phyloP scores from a whole-genome alignment of 169 alveolate genomes.

The Ichthyophthirius multifiliis region DNA sequence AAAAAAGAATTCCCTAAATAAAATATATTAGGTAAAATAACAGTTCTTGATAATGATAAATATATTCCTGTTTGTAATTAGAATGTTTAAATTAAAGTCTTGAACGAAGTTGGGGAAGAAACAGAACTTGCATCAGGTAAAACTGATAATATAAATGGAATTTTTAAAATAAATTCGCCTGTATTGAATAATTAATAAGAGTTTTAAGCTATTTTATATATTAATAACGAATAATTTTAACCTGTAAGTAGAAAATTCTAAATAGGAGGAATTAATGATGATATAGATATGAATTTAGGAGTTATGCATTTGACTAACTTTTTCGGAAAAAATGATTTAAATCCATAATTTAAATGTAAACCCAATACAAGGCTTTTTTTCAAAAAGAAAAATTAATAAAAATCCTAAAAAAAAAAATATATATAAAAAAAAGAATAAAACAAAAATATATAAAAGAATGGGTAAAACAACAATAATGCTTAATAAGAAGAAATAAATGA shows the following conservation, averaged over 20 bases:
- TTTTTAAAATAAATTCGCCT: background rate
- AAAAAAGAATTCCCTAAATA: background rate
- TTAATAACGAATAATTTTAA: background rate
- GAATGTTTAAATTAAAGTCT: background rate
- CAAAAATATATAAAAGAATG: background rate
- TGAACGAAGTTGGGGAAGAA: slow-evolving; percentile 1
- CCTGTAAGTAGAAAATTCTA: background rate
- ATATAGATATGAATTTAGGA: background rate
- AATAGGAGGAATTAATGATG: background rate
- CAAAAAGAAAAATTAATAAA: too few relatives aligned
- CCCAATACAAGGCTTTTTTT: too few relatives aligned
- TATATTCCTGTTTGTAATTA: slow-evolving; percentile 2
- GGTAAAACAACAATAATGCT: background rate
- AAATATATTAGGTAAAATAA: background rate
- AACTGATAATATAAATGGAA: background rate
- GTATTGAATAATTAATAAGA: background rate
- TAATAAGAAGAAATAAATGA: background rate
- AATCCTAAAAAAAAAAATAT: background rate
- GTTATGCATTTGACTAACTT: background rate
- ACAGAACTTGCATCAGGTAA: background rate
- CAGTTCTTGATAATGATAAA: background rate
- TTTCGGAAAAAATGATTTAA: background rate
- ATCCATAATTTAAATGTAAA: too few relatives aligned
- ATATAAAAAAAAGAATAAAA: background rate
- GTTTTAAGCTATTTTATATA: background rate